phyloP scores from a whole-genome alignment of 495 filamentous ascomycete species.

The Aspergillus saccharolyticus region DNA sequence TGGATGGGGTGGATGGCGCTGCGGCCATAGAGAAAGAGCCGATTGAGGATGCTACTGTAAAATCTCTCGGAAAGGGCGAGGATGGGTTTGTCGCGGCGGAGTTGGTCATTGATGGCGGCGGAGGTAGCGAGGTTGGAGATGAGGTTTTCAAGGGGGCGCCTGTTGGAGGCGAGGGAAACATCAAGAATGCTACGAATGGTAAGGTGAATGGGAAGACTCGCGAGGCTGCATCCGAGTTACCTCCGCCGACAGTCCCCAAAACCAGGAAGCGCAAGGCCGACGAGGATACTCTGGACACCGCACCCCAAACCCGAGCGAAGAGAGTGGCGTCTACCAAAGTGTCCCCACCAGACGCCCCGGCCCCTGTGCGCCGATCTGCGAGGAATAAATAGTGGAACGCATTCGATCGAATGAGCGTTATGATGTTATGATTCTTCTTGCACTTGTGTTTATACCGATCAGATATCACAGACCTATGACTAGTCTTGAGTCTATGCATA shows the following conservation, averaged over 20 bases:
- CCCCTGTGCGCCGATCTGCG: slow-evolving; percentile 30
- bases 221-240: no score
- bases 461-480: not conserved
- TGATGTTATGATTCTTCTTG: not conserved
- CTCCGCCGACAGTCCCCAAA: slow-evolving; percentile 12
- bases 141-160: slow-evolving; percentile 6
- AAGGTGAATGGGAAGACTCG: slow-evolving; percentile 18
- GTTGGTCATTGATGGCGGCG: not conserved
- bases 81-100: not conserved
- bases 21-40: not conserved
- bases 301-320: slow-evolving; percentile 23
- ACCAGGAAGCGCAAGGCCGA: slow-evolving; percentile 38
- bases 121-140: not conserved
- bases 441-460: slow-evolving; percentile 1
- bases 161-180: no score
- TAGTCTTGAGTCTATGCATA: slow-evolving; percentile 43
- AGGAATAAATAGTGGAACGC: slow-evolving; percentile 26
- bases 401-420: not conserved
- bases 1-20: slow-evolving; percentile 6
- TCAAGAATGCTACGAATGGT: slow-evolving; percentile 7
- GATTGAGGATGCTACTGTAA: slow-evolving; percentile 2
- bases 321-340: slow-evolving; percentile 19
- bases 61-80: not conserved
- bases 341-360: no score
- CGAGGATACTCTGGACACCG: slow-evolving; percentile 8